phyloP scores from a whole-genome alignment of 139 green algal genomes.

The Raphidocelis subcapitata region DNA sequence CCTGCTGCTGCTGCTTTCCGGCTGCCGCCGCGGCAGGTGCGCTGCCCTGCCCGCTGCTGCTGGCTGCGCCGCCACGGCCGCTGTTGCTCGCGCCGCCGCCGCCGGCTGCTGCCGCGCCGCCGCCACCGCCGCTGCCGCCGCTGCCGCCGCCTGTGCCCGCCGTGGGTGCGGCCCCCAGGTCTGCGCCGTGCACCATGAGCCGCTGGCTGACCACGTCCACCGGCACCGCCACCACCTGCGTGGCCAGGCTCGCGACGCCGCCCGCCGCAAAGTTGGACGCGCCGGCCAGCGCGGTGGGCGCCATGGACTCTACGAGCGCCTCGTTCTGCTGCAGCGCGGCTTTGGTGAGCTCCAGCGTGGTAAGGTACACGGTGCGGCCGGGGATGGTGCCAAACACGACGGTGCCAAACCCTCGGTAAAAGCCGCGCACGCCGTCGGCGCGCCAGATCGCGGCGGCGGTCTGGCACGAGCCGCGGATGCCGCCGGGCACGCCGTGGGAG shows the following conservation, averaged over 20 bases:
- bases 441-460: slow-evolving; percentile 63
- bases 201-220: slow-evolving; percentile 86
- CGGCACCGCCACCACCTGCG: slow-evolving; percentile 85
- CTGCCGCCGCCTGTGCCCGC: background rate
- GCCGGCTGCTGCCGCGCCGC: background rate
- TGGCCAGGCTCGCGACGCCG: slow-evolving; percentile 61
- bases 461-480: slow-evolving; percentile 53
- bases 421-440: slow-evolving; percentile 75
- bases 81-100: background rate
- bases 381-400: slow-evolving; percentile 76
- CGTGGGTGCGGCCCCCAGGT: slow-evolving; percentile 11
- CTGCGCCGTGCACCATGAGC: slow-evolving; percentile 65
- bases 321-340: slow-evolving; percentile 29
- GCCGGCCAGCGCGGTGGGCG: slow-evolving; percentile 42
- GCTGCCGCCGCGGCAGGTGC: background rate
- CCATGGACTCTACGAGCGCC: slow-evolving; percentile 4
- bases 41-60: background rate
- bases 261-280: slow-evolving; percentile 72
- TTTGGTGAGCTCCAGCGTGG: slow-evolving; percentile 70
- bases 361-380: slow-evolving; percentile 66
- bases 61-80: background rate
- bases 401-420: slow-evolving; percentile 89
- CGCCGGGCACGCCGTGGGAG: slow-evolving; percentile 43
- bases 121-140: slow-evolving; percentile 5
- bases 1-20: slow-evolving; percentile 4